phyloP scores from a whole-genome alignment of 2,329 filamentous ascomycete genomes.

The Aspergillus flavus region DNA sequence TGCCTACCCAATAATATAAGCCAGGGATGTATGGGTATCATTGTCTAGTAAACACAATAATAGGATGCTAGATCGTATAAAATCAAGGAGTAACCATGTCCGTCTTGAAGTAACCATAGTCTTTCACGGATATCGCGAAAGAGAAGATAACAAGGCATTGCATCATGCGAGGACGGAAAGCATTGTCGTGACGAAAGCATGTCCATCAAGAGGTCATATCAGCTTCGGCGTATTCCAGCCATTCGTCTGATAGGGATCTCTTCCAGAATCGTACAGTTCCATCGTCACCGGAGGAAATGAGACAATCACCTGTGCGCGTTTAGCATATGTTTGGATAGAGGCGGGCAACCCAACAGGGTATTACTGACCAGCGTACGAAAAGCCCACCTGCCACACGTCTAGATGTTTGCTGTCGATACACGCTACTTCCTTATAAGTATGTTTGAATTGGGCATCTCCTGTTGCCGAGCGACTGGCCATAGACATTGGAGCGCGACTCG shows the following conservation, averaged over 20 bases:
- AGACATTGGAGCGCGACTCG: conserved; percentile 36
- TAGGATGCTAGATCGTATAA: neutral
- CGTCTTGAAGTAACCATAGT: neutral
- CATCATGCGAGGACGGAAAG: neutral
- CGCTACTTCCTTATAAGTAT: conserved; percentile 45
- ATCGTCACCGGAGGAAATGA: conserved; percentile 48
- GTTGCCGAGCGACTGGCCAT: conserved; percentile 35
- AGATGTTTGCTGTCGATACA: conserved; percentile 48
- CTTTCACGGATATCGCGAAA: neutral
- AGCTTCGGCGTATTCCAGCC: conserved; percentile 49
- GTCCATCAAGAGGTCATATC: conserved; percentile 38
- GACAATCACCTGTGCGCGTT: conserved; percentile 41
- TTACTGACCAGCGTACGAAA: conserved; percentile 45
- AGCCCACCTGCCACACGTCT: conserved; percentile 50
- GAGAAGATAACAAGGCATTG: neutral
- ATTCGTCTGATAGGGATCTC: conserved; percentile 45
- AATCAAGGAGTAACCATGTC: neutral
- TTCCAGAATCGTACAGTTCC: conserved; percentile 49
- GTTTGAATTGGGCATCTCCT: conserved; percentile 43
- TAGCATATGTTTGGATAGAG: neutral
- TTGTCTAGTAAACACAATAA: conserved; percentile 19
- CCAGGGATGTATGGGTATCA: conserved; percentile 25
- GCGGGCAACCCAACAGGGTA: neutral
- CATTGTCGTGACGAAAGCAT: conserved; percentile 1
- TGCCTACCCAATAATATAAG: conserved; percentile 3